Evolutionary conservation across 768 basidiomycete genomes (phyloP).

Genomic region (Tylopilus plumbeoviolaceoides): DNA sequence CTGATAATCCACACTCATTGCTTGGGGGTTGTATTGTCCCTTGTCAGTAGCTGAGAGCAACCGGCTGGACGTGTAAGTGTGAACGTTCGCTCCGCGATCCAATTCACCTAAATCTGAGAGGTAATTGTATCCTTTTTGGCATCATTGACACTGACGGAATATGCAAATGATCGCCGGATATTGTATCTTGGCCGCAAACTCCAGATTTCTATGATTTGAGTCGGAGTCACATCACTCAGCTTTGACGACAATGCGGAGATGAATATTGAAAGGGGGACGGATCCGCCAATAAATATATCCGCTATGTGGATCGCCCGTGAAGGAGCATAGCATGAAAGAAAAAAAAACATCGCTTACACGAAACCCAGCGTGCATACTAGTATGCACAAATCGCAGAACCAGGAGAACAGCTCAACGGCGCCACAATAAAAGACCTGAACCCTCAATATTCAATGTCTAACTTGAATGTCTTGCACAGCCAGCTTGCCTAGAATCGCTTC

Average conservation of each 20-base stretch:
- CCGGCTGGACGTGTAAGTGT: neutral
- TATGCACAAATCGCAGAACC: neutral
- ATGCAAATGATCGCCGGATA: neutral
- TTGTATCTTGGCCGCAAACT: too few species aligned
- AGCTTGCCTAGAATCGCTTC: conserved; percentile 55
- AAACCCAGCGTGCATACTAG: neutral
- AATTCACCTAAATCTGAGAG: neutral
- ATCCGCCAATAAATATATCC: too few species aligned
- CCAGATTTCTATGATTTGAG: too few species aligned
- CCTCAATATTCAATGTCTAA: neutral
- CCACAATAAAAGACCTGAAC: neutral
- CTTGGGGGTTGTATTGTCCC: neutral
- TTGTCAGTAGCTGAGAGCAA: neutral
- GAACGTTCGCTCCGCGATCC: neutral
- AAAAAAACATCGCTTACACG: neutral
- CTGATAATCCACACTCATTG: too few species aligned
- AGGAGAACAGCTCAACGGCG: neutral
- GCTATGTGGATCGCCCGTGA: neutral
- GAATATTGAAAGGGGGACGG: too few species aligned
- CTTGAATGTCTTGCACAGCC: conserved; percentile 26
- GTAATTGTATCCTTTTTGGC: neutral
- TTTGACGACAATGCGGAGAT: too few species aligned
- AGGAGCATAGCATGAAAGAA: too few species aligned
- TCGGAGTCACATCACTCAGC: too few species aligned
- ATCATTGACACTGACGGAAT: neutral